Evolutionary conservation across 2,329 filamentous ascomycete genomes (phyloP).

Genomic region (Juglanconis sp.): DNA sequence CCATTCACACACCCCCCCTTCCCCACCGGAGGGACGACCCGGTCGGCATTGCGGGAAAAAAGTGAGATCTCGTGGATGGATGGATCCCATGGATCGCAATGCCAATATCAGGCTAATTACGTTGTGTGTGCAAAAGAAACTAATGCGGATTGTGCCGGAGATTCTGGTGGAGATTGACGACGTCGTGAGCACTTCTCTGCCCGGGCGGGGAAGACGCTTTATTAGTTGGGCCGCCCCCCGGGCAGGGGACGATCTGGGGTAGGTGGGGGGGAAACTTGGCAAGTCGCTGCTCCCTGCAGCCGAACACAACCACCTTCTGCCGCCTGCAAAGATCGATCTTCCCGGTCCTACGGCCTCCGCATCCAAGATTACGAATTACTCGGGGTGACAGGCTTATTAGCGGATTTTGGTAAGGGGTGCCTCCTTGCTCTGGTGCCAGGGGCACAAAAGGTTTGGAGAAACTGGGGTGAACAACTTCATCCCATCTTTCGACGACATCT

Average conservation of each 20-base stretch:
- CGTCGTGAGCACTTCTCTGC: neutral
- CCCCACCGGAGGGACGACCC: neutral
- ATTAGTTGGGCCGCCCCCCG: neutral
- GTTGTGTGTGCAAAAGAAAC: neutral
- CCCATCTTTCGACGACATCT: neutral
- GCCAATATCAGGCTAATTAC: slow-evolving; percentile 6
- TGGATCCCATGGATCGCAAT: neutral
- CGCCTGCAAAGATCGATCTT: neutral
- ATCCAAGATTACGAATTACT: neutral
- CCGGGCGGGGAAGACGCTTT: neutral
- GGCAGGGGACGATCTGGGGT: neutral
- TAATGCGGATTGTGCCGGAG: neutral
- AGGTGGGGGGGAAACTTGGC: no score
- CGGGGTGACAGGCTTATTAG: neutral
- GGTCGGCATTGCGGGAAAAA: neutral
- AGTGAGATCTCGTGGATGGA: neutral
- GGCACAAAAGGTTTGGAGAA: neutral
- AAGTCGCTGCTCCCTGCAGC: neutral
- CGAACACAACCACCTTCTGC: neutral
- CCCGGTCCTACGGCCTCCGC: neutral
- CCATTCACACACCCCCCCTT: neutral
- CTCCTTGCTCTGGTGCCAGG: neutral
- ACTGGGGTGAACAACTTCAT: neutral
- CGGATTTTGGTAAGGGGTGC: neutral
- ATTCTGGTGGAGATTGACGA: neutral